Percentiles rank a stretch among this genome's conserved stretches.
These are phyloP conservation scores for Fonsecaea pugnacius DNA, from an alignment of 2,329 filamentous ascomycete species.

Conservation along the genomic window DNA sequence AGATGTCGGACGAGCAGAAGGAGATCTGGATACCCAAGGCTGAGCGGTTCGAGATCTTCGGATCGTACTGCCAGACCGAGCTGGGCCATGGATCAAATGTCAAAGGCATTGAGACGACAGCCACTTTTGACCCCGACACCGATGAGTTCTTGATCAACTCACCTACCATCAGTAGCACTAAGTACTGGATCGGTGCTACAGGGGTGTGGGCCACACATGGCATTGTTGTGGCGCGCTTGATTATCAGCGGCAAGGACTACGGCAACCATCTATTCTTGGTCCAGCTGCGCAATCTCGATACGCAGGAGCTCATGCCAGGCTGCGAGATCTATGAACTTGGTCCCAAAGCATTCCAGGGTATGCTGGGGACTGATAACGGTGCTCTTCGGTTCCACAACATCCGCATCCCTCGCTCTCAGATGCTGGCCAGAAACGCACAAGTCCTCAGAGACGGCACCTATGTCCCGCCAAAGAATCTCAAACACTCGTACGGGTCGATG, in stretches of 20 bases:
- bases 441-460: conserved; percentile 43
- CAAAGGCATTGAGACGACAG: conserved; percentile 42
- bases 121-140: conserved; percentile 39
- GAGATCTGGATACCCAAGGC: conserved; percentile 38
- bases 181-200: conserved; percentile 42
- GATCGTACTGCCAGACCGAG: conserved; percentile 42
- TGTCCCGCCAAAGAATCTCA: conserved; percentile 38
- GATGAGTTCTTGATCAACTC: conserved; percentile 43
- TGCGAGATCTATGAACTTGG: conserved; percentile 42
- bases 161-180: conserved; percentile 39
- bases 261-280: conserved; percentile 42
- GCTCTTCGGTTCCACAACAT: conserved; percentile 43
- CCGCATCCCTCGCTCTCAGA: conserved; percentile 42
- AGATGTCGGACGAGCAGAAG: conserved; percentile 38
- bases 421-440: conserved; percentile 41
- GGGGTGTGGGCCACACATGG: conserved; percentile 40
- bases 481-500: conserved; percentile 45
- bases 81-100: conserved; percentile 43
- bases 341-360: conserved; percentile 37
- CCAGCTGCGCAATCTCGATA: conserved; percentile 40
- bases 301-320: conserved; percentile 37
- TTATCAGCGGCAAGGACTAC: conserved; percentile 38
- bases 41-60: conserved; percentile 39
- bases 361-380: conserved; percentile 42
- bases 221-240: conserved; percentile 41